Evolutionary conservation across 345 rosid species (phyloP).

Genomic region (Eucalyptus lansdowneana): DNA sequence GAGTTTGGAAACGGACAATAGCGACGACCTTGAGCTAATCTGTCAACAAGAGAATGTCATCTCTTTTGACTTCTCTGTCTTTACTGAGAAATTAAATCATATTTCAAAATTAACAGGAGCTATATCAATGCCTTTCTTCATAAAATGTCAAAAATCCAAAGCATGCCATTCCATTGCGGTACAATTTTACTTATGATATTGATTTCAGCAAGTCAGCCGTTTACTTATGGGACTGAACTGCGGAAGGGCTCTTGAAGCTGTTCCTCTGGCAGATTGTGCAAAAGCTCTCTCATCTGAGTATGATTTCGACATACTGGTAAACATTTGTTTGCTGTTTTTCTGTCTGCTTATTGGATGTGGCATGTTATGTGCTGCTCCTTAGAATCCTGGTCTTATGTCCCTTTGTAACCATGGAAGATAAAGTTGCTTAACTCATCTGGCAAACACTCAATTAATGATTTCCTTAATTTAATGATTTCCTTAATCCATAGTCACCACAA

Average conservation of each 20-base stretch:
- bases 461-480: background rate
- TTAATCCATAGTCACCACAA: background rate
- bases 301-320: constrained; percentile 80
- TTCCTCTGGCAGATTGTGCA: constrained; percentile 40
- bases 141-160: background rate
- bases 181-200: background rate
- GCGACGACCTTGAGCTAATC: background rate
- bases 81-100: background rate
- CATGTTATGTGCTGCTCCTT: background rate
- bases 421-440: background rate
- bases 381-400: background rate
- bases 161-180: background rate
- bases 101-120: background rate
- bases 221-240: constrained; percentile 70
- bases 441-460: background rate
- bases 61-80: background rate
- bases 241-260: constrained; percentile 35
- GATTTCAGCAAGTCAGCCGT: constrained; percentile 65
- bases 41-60: background rate
- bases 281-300: constrained; percentile 35
- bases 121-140: background rate
- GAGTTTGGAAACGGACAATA: background rate
- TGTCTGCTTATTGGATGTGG: background rate
- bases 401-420: background rate
- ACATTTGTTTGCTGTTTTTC: background rate